Evolutionary conservation across 2,329 filamentous ascomycete species (phyloP), one percentile per base, ranked within the genome.

Genomic region (Aureobasidium sp.): DNA sequence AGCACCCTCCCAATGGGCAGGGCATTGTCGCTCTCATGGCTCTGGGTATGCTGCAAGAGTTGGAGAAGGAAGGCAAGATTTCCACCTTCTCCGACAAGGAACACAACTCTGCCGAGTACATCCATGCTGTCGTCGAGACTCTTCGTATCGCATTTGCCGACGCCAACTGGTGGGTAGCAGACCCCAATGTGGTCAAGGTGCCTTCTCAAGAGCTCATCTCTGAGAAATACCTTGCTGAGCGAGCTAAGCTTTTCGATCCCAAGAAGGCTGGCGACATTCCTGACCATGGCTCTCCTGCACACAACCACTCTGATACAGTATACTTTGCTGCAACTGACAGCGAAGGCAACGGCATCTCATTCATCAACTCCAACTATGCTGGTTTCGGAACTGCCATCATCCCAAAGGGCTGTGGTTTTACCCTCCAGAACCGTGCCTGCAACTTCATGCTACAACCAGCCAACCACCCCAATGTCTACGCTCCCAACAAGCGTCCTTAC

Each of bases 1-100:
- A 99, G 75, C 95, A 98, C 76, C 95, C 95, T 42, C 96, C 96
- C 11, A 98, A 98, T 73, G 95, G 96, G 0, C 96, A 98, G 79
- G 96, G 96, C 2, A 95, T 98, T 69, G 93, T 98, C 2, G 96
- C 96, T 0, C 83, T 98, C 38, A 97, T 98, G 91, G 93, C 96
- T 0, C 84, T 99, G 0, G 96, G 96, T 1, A 97, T 98, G 70
- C 84, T 99, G 56, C 91, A 98, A 76, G 90, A 95, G 75, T 86
- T 98, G 1, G 93, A 97, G 78, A 88, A 89, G 67, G 82, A 86
- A 20, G 91, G 91, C 45, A 89, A 89, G 72, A 94, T 98, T 67
- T 90, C 91, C 0, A 86, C 83, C 1, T 97, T 96, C 78, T 80
- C 78, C 0, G 79, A 87, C 1, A 80, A 85, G 3, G 91, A 97